Evolutionary conservation across 345 rosid genomes (phyloP).

Genomic region (Eutrema japonicum): DNA sequence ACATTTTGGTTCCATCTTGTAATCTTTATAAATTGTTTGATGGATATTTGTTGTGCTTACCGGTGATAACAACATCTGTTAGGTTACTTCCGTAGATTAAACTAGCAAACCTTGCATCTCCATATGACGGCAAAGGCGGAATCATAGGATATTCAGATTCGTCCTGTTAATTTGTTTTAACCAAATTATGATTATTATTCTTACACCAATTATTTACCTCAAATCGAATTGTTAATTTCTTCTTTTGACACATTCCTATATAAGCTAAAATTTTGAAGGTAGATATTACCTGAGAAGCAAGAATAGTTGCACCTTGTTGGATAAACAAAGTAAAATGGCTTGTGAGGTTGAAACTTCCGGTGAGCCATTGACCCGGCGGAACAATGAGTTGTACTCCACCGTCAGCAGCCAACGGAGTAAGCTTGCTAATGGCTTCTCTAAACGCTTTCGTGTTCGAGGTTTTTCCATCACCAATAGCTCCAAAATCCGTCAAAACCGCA

Average conservation of each 20-base stretch:
- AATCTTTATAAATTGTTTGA: background rate
- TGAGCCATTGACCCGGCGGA: slow-evolving; percentile 77
- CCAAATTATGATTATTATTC: background rate
- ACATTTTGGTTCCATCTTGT: background rate
- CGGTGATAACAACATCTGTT: slow-evolving; percentile 75
- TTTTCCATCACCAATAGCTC: slow-evolving; percentile 77
- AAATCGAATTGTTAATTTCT: background rate
- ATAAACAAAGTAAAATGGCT: slow-evolving; percentile 81
- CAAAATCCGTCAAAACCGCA: slow-evolving; percentile 63
- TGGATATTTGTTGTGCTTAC: slow-evolving; percentile 37
- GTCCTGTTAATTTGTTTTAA: slow-evolving; percentile 45
- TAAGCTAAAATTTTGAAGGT: background rate
- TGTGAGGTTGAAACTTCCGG: slow-evolving; percentile 84
- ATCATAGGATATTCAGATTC: slow-evolving; percentile 69
- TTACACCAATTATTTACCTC: background rate
- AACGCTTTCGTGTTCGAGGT: slow-evolving; percentile 67
- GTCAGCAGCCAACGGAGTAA: slow-evolving; percentile 48
- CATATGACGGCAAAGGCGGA: slow-evolving; percentile 64
- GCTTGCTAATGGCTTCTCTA: slow-evolving; percentile 50
- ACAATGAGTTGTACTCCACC: slow-evolving; percentile 79
- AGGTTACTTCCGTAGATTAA: slow-evolving; percentile 76
- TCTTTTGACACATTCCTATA: background rate
- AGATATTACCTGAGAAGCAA: slow-evolving; percentile 63
- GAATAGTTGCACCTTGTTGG: slow-evolving; percentile 61
- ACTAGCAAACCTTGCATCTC: slow-evolving; percentile 61